Evolutionary conservation across 2,329 filamentous ascomycete genomes (phyloP).

Genomic region (Rosellinia necatrix): DNA sequence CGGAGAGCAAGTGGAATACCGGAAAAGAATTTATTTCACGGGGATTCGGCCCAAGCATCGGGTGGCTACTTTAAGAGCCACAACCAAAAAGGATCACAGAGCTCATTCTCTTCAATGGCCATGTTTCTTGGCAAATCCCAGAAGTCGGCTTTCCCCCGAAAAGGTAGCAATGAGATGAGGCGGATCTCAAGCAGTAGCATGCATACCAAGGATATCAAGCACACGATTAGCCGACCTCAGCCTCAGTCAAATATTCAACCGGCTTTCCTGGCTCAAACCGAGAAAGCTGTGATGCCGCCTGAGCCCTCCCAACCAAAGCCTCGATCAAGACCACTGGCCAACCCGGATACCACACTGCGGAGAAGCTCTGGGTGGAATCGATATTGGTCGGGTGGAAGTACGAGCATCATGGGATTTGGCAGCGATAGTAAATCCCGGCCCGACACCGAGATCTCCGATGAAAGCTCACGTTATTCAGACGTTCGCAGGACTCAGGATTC

Average conservation of each 20-base stretch:
- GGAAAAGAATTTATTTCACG: conserved; percentile 57
- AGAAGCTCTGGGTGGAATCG: conserved; percentile 77
- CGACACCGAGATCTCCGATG: conserved; percentile 59
- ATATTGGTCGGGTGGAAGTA: conserved; percentile 77
- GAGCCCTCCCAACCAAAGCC: conserved; percentile 38
- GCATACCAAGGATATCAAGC: conserved; percentile 67
- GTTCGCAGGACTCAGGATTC: conserved; percentile 65
- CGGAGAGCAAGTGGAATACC: conserved; percentile 49
- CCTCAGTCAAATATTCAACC: conserved; percentile 49
- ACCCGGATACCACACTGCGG: conserved; percentile 51
- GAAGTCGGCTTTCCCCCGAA: conserved; percentile 53
- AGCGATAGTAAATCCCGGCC: conserved; percentile 47
- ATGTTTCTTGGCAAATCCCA: conserved; percentile 68
- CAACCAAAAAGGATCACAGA: conserved; percentile 56
- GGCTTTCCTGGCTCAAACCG: conserved; percentile 28
- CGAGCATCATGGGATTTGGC: conserved; percentile 66
- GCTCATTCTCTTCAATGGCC: conserved; percentile 66
- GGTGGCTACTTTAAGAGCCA: conserved; percentile 56
- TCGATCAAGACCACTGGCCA: conserved; percentile 42
- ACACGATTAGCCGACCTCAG: conserved; percentile 65
- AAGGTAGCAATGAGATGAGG: conserved; percentile 61
- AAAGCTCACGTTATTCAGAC: conserved; percentile 61
- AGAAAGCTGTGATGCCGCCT: conserved; percentile 33
- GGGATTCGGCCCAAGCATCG: conserved; percentile 49
- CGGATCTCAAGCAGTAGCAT: conserved; percentile 58